These are phyloP conservation scores for Naematelia aurantialba DNA, from an alignment of 768 basidiomycete species.

Conservation along the genomic window DNA sequence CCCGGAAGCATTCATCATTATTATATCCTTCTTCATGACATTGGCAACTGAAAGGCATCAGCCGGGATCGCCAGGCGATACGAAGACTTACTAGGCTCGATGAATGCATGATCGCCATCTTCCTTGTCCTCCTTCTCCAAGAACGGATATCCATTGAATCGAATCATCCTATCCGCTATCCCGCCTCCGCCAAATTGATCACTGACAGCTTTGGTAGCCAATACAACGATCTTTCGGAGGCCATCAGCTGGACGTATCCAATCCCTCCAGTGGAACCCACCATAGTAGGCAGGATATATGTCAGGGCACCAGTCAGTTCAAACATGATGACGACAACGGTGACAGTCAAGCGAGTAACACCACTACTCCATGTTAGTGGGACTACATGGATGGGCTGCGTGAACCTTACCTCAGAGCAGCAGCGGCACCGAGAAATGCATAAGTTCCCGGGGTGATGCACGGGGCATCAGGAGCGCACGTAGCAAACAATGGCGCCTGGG, in stretches of 20 bases:
- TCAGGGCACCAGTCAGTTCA: slow-evolving; percentile 92
- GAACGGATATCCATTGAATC: slow-evolving; percentile 95
- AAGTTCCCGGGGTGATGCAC: slow-evolving; percentile 97
- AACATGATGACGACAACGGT: slow-evolving; percentile 99
- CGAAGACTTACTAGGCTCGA: slow-evolving; percentile 69
- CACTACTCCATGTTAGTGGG: slow-evolving; percentile 55
- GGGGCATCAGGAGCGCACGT: slow-evolving; percentile 86
- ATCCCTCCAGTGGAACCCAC: slow-evolving; percentile 53
- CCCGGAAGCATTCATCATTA: slow-evolving; percentile 68
- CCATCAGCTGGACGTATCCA: slow-evolving; percentile 10
- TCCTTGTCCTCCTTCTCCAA: slow-evolving; percentile 81
- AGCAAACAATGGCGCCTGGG: slow-evolving; percentile 78
- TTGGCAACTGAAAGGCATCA: slow-evolving; percentile 61
- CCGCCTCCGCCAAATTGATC: slow-evolving; percentile 89
- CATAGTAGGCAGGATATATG: slow-evolving; percentile 97
- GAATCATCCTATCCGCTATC: slow-evolving; percentile 95
- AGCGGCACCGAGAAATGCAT: slow-evolving; percentile 94
- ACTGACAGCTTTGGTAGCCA: slow-evolving; percentile 95
- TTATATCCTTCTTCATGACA: slow-evolving; percentile 81
- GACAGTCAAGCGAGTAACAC: slow-evolving; percentile 94
- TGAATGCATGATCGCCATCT: slow-evolving; percentile 63
- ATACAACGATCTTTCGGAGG: slow-evolving; percentile 74
- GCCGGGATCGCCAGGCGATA: background rate
- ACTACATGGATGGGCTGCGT: background rate
- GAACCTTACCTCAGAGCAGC: slow-evolving; percentile 75